These are phyloP conservation scores for Yamadazyma friedrichii DNA, from an alignment of 1,139 yeast species.

Conservation along the genomic window DNA sequence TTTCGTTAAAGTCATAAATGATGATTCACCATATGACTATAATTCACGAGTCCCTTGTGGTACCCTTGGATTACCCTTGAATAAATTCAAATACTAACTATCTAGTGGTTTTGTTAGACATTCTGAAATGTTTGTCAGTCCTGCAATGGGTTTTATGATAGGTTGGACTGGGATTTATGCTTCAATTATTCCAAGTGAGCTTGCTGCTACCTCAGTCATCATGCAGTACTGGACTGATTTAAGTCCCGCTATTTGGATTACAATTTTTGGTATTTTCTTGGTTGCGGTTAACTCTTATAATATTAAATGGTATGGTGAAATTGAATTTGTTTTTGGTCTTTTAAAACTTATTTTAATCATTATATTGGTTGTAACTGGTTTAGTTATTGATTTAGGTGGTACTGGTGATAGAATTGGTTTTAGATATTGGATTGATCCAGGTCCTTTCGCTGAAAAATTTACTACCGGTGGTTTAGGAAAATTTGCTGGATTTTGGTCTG, in stretches of 20 bases:
- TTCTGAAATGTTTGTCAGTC: slow-evolving; percentile 58
- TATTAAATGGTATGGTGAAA: slow-evolving; percentile 46
- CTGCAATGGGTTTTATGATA: slow-evolving; percentile 56
- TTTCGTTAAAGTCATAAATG: too few species aligned
- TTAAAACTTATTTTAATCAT: slow-evolving; percentile 57
- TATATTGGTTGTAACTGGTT: slow-evolving; percentile 41
- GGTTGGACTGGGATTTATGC: slow-evolving; percentile 62
- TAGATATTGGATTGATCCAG: slow-evolving; percentile 40
- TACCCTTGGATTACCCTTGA: too few species aligned
- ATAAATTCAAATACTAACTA: too few species aligned
- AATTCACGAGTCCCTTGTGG: too few species aligned
- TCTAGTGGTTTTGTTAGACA: slow-evolving; percentile 51
- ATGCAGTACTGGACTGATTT: slow-evolving; percentile 37
- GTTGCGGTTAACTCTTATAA: slow-evolving; percentile 40
- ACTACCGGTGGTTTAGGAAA: slow-evolving; percentile 57
- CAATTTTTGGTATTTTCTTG: slow-evolving; percentile 35
- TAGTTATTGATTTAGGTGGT: slow-evolving; percentile 37
- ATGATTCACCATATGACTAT: too few species aligned
- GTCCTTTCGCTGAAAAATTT: slow-evolving; percentile 50
- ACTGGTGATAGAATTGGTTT: slow-evolving; percentile 42
- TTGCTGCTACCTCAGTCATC: slow-evolving; percentile 43
- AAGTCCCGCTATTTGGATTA: slow-evolving; percentile 44
- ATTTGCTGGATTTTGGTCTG: slow-evolving; percentile 67
- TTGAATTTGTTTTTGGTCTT: slow-evolving; percentile 39
- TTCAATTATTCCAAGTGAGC: slow-evolving; percentile 38